phyloP scores from a whole-genome alignment of 352 stramenopile genomes.

The Pythium biforme region DNA sequence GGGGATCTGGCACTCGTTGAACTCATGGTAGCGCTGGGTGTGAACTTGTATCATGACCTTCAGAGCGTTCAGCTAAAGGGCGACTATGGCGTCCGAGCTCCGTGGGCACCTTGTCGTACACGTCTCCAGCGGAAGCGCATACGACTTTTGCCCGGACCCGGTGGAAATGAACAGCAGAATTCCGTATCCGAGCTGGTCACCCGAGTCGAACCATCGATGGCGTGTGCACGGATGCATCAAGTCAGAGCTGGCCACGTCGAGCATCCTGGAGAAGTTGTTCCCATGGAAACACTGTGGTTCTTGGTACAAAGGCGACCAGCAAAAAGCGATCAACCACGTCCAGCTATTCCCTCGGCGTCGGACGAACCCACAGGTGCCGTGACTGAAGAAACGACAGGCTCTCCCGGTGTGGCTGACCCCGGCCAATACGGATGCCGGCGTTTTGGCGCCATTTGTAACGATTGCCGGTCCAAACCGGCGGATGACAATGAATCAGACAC shows the following conservation, averaged over 20 bases:
- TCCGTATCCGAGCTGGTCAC: too few relatives aligned
- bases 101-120: conserved; percentile 47
- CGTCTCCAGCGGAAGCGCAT: conserved; percentile 14
- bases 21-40: conserved; percentile 43
- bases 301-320: not conserved
- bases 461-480: conserved; percentile 9
- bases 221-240: conserved; percentile 16
- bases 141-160: not conserved
- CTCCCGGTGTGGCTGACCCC: not conserved
- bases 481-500: not conserved
- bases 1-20: conserved; percentile 37
- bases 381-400: not conserved
- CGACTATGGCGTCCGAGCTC: conserved; percentile 12
- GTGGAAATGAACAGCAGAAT: not conserved
- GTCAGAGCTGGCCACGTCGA: conserved; percentile 18
- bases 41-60: conserved; percentile 21
- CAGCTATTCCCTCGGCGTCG: too few relatives aligned
- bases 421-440: conserved; percentile 26
- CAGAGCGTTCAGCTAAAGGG: not conserved
- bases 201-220: conserved; percentile 8
- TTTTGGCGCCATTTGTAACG: conserved; percentile 28
- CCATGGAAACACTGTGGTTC: conserved; percentile 29
- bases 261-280: conserved; percentile 7
- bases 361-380: too few relatives aligned
- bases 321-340: not conserved